A percentile compares a stretch with the other conserved stretches of the same genome.
phyloP scores from a whole-genome alignment of 2,329 filamentous ascomycete genomes.

The Sporothrix dimorphospora region DNA sequence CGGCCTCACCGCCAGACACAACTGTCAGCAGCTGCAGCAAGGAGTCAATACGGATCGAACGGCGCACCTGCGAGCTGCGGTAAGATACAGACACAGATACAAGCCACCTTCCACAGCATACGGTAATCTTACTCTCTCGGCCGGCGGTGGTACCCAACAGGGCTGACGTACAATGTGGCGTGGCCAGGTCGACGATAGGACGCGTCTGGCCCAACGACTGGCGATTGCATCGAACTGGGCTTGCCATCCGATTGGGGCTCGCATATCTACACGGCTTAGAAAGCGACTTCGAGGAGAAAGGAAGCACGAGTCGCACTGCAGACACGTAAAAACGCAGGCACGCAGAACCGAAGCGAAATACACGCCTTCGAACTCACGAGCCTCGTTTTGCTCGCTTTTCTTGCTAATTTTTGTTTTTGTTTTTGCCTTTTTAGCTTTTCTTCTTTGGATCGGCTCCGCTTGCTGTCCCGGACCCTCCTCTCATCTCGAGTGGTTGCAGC shows the following conservation, averaged over 20 bases:
- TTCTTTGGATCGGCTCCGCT: not conserved
- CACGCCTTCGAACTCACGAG: not conserved
- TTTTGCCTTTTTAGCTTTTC: not conserved
- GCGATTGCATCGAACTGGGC: not conserved
- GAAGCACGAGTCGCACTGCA: not conserved
- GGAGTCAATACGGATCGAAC: not conserved
- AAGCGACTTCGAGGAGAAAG: not conserved
- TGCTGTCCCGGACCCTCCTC: not conserved
- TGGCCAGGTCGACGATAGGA: not conserved
- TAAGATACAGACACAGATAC: not conserved
- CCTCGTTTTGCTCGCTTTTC: not conserved
- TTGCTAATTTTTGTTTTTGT: no score
- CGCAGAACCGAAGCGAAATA: not conserved
- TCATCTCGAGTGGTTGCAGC: constrained; percentile 8
- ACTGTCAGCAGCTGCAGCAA: not conserved
- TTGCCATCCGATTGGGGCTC: no score
- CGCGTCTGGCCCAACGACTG: not conserved
- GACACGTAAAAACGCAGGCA: not conserved
- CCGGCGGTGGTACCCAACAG: constrained; percentile 6
- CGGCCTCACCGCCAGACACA: not conserved
- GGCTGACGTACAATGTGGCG: not conserved
- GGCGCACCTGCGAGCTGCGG: constrained; percentile 1
- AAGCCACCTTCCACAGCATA: not conserved
- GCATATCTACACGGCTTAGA: not conserved
- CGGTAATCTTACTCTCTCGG: not conserved